These are phyloP conservation scores for Mycosphaerelloides madeirae DNA, from an alignment of 2,329 filamentous ascomycete genomes.

Conservation along the genomic window DNA sequence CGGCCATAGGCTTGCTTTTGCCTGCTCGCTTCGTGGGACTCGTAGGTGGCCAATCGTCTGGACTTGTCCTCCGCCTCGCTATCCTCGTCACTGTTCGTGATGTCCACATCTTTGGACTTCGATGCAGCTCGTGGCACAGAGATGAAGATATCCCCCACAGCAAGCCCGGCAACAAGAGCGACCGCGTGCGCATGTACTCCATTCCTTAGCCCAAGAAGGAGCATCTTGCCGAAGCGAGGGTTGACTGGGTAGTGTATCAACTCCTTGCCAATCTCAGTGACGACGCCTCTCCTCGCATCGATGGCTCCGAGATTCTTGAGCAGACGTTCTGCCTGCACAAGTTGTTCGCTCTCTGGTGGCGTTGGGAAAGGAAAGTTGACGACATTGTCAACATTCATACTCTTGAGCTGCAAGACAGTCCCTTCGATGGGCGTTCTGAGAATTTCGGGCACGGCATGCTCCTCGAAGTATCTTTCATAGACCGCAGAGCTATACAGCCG, in stretches of 20 bases:
- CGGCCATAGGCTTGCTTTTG: conserved; percentile 57
- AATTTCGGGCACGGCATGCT: conserved; percentile 85
- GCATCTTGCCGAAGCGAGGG: conserved; percentile 83
- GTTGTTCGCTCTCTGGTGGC: conserved; percentile 68
- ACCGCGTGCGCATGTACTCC: conserved; percentile 81
- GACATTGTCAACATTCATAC: conserved; percentile 85
- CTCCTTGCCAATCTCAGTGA: conserved; percentile 73
- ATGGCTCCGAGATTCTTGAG: conserved; percentile 82
- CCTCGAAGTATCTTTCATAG: conserved; percentile 80
- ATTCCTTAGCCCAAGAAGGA: conserved; percentile 80
- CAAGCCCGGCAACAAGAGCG: conserved; percentile 80
- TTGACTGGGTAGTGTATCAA: conserved; percentile 87
- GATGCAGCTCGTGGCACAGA: conserved; percentile 73
- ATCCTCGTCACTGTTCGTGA: conserved; percentile 35
- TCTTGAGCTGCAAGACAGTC: conserved; percentile 86
- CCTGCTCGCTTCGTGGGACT: conserved; percentile 8
- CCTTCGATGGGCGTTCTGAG: conserved; percentile 85
- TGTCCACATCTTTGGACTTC: conserved; percentile 33
- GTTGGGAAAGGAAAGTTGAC: conserved; percentile 96
- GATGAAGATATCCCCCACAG: conserved; percentile 82
- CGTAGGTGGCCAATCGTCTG: background rate
- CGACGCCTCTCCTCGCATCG: conserved; percentile 58
- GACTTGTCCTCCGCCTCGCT: background rate
- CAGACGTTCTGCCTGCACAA: conserved; percentile 80
- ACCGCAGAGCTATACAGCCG: conserved; percentile 90